phyloP scores from a whole-genome alignment of 2,329 filamentous ascomycete genomes.

The Aspergillus awamori region DNA sequence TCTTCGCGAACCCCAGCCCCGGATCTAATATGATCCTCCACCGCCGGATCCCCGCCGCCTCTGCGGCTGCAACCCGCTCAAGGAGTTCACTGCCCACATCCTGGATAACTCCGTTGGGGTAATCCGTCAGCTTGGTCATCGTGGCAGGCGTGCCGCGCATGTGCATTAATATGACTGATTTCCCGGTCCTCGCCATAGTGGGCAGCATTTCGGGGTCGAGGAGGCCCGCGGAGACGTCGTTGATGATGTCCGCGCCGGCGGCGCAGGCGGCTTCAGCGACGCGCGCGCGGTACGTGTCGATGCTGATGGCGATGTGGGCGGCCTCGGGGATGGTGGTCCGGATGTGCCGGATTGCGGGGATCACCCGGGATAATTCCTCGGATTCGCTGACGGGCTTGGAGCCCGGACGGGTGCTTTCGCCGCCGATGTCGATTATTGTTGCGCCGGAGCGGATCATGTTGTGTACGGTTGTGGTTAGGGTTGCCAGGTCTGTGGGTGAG shows the following conservation, averaged over 20 bases:
- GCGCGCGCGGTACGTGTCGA: constrained; percentile 88
- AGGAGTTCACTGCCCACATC: constrained; percentile 70
- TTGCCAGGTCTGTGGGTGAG: constrained; percentile 48
- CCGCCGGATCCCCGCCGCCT: constrained; percentile 78
- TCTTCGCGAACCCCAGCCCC: constrained; percentile 92
- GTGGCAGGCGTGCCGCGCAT: constrained; percentile 86
- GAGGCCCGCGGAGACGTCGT: constrained; percentile 84
- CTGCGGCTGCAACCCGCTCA: constrained; percentile 71
- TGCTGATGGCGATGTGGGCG: constrained; percentile 70
- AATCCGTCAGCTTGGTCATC: constrained; percentile 72
- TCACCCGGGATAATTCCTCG: constrained; percentile 76
- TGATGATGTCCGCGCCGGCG: constrained; percentile 88
- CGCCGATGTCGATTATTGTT: constrained; percentile 87
- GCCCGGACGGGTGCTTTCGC: constrained; percentile 85
- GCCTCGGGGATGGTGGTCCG: constrained; percentile 65
- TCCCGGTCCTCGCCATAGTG: constrained; percentile 75
- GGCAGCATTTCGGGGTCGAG: constrained; percentile 81
- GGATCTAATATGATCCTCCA: constrained; percentile 97
- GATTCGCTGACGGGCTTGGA: constrained; percentile 67
- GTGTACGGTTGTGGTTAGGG: constrained; percentile 62
- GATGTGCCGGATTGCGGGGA: constrained; percentile 77
- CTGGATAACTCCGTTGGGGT: constrained; percentile 68
- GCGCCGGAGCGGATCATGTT: constrained; percentile 70
- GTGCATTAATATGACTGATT: constrained; percentile 85
- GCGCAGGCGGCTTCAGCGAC: constrained; percentile 77